Conservation (phyloP, 75 land plant genomes). For the Cryptomeria japonica region DNA sequence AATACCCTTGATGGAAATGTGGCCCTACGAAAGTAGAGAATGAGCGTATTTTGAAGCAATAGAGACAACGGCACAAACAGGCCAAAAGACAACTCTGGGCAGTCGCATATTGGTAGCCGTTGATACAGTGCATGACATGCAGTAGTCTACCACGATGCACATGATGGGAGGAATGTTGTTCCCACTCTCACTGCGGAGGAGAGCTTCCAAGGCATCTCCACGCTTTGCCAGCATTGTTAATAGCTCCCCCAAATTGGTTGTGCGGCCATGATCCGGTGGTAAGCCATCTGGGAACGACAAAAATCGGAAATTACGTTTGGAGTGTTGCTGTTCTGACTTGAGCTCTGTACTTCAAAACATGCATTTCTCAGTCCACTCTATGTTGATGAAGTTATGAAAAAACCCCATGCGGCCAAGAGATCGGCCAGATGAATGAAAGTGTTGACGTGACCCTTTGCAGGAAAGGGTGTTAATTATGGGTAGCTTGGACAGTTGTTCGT, state of each 20-base stretch:
- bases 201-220: background rate
- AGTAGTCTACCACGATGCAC: background rate
- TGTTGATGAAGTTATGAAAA: no score
- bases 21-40: background rate
- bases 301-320: background rate
- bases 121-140: background rate
- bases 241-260: background rate
- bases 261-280: background rate
- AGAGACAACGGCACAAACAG: background rate
- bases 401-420: no score
- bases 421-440: no score
- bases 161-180: background rate
- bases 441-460: no score
- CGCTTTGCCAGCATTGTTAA: background rate
- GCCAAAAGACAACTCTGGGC: background rate
- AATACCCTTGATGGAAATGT: background rate
- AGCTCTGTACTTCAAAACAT: no score
- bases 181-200: background rate
- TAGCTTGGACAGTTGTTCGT: no score
- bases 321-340: no score
- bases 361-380: no score
- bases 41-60: no score
- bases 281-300: background rate
- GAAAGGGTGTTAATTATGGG: no score
- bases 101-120: background rate